Evolutionary conservation across 768 basidiomycete genomes (phyloP).

Genomic region (Kwoniella mangroviensis): DNA sequence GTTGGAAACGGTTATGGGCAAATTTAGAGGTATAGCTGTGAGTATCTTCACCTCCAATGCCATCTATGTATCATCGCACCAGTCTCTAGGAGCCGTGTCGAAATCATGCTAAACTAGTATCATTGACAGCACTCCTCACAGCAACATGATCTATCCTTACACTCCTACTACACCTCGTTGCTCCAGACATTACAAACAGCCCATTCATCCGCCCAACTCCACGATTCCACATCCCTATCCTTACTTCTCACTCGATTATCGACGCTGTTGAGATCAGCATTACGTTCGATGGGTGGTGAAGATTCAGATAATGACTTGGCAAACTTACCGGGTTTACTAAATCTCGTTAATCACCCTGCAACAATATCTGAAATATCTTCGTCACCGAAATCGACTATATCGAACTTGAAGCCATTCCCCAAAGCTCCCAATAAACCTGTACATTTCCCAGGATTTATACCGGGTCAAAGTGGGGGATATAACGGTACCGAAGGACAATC

Average conservation of each 20-base stretch:
- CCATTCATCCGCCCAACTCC: slow-evolving; percentile 58
- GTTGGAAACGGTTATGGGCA: slow-evolving; percentile 94
- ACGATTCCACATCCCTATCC: slow-evolving; percentile 66
- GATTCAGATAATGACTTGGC: slow-evolving; percentile 7
- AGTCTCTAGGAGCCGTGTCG: no score
- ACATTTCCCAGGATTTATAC: slow-evolving; percentile 46
- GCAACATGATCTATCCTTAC: slow-evolving; percentile 82
- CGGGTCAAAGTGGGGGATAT: slow-evolving; percentile 54
- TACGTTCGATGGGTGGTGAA: slow-evolving; percentile 66
- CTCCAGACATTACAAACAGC: slow-evolving; percentile 61
- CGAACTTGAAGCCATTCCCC: slow-evolving; percentile 60
- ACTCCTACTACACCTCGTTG: slow-evolving; percentile 85
- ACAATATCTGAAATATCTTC: slow-evolving; percentile 24
- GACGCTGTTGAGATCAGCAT: slow-evolving; percentile 70
- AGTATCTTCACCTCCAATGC: slow-evolving; percentile 53
- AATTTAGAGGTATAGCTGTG: slow-evolving; percentile 90
- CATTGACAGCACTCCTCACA: slow-evolving; percentile 77
- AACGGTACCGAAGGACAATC: slow-evolving; percentile 58
- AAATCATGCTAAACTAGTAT: no score
- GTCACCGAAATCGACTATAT: slow-evolving; percentile 45
- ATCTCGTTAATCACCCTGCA: slow-evolving; percentile 7
- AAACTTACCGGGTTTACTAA: slow-evolving; percentile 5
- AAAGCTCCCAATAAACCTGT: slow-evolving; percentile 46
- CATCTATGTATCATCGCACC: no score
- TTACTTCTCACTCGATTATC: slow-evolving; percentile 75